phyloP scores from a whole-genome alignment of 2,329 filamentous ascomycete genomes.

The Ceratocystis albifundus region DNA sequence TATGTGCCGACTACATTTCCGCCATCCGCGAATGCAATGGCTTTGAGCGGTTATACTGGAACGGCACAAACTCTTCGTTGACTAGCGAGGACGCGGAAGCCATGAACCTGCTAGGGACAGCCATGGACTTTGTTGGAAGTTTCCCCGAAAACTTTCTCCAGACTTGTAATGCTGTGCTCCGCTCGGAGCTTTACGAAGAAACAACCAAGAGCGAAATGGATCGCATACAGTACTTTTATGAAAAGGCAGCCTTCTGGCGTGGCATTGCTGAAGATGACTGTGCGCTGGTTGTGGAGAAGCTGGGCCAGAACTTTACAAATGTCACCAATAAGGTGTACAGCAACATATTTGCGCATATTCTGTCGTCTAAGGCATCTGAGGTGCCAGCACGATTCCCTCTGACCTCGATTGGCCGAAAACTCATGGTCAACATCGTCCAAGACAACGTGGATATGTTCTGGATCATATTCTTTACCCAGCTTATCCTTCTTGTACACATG shows the following conservation, averaged over 20 bases:
- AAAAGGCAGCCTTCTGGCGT: conserved; percentile 64
- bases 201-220: conserved; percentile 58
- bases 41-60: conserved; percentile 56
- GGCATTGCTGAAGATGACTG: conserved; percentile 76
- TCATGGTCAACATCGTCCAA: conserved; percentile 64
- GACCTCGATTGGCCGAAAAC: conserved; percentile 64
- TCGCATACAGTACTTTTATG: conserved; percentile 66
- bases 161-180: conserved; percentile 54
- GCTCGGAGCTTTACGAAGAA: conserved; percentile 63
- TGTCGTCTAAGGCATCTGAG: conserved; percentile 30
- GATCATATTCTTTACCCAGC: conserved; percentile 66
- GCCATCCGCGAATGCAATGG: conserved; percentile 68
- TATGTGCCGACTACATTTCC: conserved; percentile 70
- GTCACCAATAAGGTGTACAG: conserved; percentile 46
- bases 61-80: conserved; percentile 33
- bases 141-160: conserved; percentile 60
- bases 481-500: conserved; percentile 76
- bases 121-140: conserved; percentile 55
- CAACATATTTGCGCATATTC: conserved; percentile 34
- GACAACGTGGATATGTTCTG: conserved; percentile 65
- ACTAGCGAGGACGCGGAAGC: conserved; percentile 44
- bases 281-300: conserved; percentile 52
- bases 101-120: conserved; percentile 56
- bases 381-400: conserved; percentile 41
- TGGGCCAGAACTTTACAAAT: conserved; percentile 54